Percentiles rank a stretch among this genome's conserved stretches.
These are phyloP conservation scores for Scheffersomyces titani DNA, from an alignment of 1,139 yeast species.

Conservation along the genomic window DNA sequence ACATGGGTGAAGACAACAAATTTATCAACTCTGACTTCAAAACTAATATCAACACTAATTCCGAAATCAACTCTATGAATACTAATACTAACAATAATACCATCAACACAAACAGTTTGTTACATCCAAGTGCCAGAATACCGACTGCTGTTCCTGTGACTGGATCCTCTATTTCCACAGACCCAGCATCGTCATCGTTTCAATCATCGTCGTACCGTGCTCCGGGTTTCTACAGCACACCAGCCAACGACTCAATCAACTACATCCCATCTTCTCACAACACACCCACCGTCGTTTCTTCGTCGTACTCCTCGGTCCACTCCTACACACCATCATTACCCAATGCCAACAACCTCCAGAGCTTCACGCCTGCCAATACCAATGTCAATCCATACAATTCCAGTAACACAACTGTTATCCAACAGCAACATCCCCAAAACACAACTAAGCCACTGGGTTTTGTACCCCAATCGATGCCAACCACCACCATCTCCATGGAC, in stretches of 20 bases:
- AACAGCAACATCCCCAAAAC: neutral
- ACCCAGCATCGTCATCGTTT: neutral
- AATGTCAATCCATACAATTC: constrained; percentile 31
- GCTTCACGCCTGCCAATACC: constrained; percentile 6
- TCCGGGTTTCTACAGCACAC: neutral
- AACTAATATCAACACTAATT: neutral
- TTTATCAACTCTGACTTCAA: neutral
- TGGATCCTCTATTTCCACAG: neutral
- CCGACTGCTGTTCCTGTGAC: constrained; percentile 2
- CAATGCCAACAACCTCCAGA: constrained; percentile 18
- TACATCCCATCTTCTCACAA: constrained; percentile 51
- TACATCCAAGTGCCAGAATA: constrained; percentile 2
- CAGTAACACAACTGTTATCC: constrained; percentile 46
- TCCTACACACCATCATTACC: constrained; percentile 37
- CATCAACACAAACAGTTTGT: neutral
- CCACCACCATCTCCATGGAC: constrained; percentile 50
- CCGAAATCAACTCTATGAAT: neutral
- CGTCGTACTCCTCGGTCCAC: constrained; percentile 47
- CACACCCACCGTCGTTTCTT: constrained; percentile 55
- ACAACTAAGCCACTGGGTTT: constrained; percentile 41
- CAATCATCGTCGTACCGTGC: constrained; percentile 1
- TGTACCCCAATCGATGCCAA: constrained; percentile 30
- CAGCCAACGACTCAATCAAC: constrained; percentile 29
- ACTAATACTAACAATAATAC: neutral
- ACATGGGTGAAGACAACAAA: neutral